These are phyloP conservation scores for Aureobasidium sp. DNA, from an alignment of 2,329 filamentous ascomycete genomes.

Conservation along the genomic window DNA sequence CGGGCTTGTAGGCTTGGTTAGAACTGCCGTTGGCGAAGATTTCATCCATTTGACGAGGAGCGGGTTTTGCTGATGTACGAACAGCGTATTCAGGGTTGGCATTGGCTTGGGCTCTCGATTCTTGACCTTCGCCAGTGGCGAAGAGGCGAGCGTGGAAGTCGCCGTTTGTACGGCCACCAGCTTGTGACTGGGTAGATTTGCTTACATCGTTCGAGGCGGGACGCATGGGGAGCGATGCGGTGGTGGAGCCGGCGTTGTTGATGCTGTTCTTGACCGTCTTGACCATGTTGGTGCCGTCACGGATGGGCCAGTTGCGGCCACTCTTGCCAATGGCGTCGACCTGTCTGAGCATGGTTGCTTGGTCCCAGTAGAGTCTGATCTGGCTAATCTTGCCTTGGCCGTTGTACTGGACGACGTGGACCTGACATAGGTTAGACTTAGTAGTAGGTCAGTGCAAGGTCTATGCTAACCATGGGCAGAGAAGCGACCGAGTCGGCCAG, in stretches of 20 bases:
- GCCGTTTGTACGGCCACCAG: background rate
- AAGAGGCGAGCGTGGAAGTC: constrained; percentile 46
- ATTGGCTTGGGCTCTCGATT: constrained; percentile 27
- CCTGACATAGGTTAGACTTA: constrained; percentile 29
- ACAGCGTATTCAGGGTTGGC: constrained; percentile 44
- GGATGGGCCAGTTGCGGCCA: constrained; percentile 90
- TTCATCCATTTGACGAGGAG: constrained; percentile 58
- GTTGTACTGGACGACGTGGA: constrained; percentile 84
- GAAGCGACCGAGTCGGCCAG: constrained; percentile 70
- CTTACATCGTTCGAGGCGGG: constrained; percentile 15
- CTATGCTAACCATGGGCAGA: constrained; percentile 63
- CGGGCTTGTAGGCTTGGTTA: constrained; percentile 31
- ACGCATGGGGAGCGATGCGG: constrained; percentile 26
- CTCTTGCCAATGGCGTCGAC: constrained; percentile 87
- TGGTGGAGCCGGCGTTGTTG: constrained; percentile 17
- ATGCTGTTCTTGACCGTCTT: constrained; percentile 43
- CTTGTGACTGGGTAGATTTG: constrained; percentile 16
- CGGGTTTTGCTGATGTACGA: constrained; percentile 62
- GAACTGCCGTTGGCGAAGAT: constrained; percentile 44
- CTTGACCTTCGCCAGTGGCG: constrained; percentile 55
- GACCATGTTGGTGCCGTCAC: constrained; percentile 75
- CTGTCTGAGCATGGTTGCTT: constrained; percentile 84
- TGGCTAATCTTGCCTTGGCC: constrained; percentile 67
- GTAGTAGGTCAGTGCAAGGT: background rate
- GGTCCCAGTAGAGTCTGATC: constrained; percentile 91